Conservation (phyloP, 2,329 filamentous ascomycete genomes). For the Penicillium decumbens region DNA sequence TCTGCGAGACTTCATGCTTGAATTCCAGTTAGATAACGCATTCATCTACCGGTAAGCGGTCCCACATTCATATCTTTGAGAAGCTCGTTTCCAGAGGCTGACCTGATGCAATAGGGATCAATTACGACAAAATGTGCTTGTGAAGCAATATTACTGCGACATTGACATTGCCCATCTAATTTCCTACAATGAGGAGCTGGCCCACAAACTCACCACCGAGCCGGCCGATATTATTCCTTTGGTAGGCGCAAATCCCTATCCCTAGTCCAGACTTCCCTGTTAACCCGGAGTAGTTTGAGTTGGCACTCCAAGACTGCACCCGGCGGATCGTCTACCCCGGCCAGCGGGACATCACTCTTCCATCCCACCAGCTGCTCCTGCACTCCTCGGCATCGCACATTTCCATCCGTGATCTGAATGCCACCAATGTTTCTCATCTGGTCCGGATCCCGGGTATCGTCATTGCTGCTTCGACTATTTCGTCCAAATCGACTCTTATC, state of each 20-base stretch:
- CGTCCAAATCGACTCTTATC: conserved; percentile 85
- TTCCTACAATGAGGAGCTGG: conserved; percentile 91
- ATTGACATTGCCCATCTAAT: conserved; percentile 94
- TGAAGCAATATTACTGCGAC: conserved; percentile 94
- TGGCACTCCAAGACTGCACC: conserved; percentile 82
- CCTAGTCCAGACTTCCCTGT: not conserved
- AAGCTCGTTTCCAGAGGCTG: not conserved
- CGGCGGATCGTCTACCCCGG: conserved; percentile 88
- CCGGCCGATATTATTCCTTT: conserved; percentile 89
- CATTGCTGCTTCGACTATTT: conserved; percentile 93
- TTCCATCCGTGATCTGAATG: conserved; percentile 90
- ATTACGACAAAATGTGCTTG: conserved; percentile 85
- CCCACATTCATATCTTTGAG: conserved; percentile 1
- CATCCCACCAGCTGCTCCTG: conserved; percentile 88
- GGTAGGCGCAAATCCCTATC: conserved; percentile 49
- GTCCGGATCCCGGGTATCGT: conserved; percentile 96
- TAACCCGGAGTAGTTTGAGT: conserved; percentile 67
- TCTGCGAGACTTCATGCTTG: conserved; percentile 84
- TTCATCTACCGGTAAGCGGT: conserved; percentile 79
- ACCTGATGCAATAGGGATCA: conserved; percentile 64
- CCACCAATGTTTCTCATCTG: conserved; percentile 86
- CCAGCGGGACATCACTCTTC: conserved; percentile 62
- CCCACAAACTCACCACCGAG: conserved; percentile 81
- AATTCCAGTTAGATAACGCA: conserved; percentile 87
- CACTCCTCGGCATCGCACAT: conserved; percentile 88